Conservation (phyloP, 1,139 yeast species). For the Yamadazyma diddensiae region DNA sequence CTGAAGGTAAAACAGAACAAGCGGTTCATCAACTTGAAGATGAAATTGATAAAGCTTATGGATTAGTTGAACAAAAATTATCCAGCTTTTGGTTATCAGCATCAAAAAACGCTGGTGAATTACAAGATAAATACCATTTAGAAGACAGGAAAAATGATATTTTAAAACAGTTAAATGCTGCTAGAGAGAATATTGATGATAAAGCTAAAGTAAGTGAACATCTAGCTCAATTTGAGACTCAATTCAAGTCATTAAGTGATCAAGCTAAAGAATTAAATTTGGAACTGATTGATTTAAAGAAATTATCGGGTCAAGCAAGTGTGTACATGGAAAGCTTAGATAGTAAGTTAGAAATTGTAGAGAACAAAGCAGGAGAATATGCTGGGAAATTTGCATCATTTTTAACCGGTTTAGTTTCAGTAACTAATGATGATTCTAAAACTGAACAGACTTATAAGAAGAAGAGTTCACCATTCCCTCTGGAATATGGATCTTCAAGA, state of each 20-base stretch:
- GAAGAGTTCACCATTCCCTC: slow-evolving; percentile 25
- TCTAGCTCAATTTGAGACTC: slow-evolving; percentile 29
- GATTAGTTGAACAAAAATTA: slow-evolving; percentile 41
- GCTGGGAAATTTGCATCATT: slow-evolving; percentile 58
- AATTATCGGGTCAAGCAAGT: slow-evolving; percentile 44
- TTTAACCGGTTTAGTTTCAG: slow-evolving; percentile 50
- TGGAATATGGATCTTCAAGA: slow-evolving; percentile 40
- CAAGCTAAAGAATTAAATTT: slow-evolving; percentile 12
- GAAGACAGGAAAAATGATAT: slow-evolving; percentile 43
- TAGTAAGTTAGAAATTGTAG: slow-evolving; percentile 64
- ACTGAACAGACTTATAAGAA: slow-evolving; percentile 11
- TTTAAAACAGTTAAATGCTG: slow-evolving; percentile 29
- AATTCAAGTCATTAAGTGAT: slow-evolving; percentile 21
- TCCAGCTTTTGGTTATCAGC: slow-evolving; percentile 37
- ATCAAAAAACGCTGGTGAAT: slow-evolving; percentile 28
- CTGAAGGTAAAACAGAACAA: slow-evolving; percentile 41
- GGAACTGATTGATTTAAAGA: slow-evolving; percentile 18
- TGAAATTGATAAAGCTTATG: slow-evolving; percentile 53
- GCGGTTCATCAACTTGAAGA: slow-evolving; percentile 48
- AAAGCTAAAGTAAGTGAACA: slow-evolving; percentile 25
- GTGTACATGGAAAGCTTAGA: slow-evolving; percentile 64
- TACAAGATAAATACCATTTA: slow-evolving; percentile 34
- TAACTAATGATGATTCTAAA: slow-evolving; percentile 17
- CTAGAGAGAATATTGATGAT: slow-evolving; percentile 26
- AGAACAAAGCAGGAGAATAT: slow-evolving; percentile 59